Evolutionary conservation across 345 rosid species (phyloP).

Genomic region (Ricinus communis): DNA sequence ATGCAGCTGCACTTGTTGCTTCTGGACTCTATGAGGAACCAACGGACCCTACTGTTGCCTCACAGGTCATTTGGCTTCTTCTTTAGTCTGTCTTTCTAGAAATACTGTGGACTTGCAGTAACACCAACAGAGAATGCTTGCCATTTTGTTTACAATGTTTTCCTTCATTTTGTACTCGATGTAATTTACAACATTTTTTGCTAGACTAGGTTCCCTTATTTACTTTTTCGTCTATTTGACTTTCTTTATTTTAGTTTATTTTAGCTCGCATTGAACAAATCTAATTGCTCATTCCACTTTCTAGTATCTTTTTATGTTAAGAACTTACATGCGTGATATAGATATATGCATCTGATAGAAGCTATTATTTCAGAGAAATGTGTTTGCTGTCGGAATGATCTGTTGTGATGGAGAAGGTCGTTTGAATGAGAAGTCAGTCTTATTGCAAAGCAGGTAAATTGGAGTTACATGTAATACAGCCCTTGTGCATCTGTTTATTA

Average conservation of each 20-base stretch:
- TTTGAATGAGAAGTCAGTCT: conserved; percentile 77
- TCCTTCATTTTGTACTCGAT: neutral
- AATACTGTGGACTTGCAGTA: neutral
- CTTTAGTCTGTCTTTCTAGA: neutral
- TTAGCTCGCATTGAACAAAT: neutral
- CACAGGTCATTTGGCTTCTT: conserved; percentile 56
- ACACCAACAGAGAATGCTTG: neutral
- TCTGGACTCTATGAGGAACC: conserved; percentile 73
- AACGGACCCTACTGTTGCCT: conserved; percentile 82
- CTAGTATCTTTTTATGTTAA: neutral
- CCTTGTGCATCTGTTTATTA: conserved; percentile 7
- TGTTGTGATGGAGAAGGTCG: conserved; percentile 95
- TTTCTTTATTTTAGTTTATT: neutral
- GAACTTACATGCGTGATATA: neutral
- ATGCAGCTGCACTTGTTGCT: conserved; percentile 52
- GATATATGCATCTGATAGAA: conserved; percentile 29
- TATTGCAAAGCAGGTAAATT: conserved; percentile 89
- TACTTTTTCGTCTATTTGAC: neutral
- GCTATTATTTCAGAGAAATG: conserved; percentile 61
- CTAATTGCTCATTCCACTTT: neutral
- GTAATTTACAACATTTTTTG: neutral
- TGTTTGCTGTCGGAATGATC: conserved; percentile 87
- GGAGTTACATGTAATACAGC: conserved; percentile 1
- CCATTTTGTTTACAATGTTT: neutral
- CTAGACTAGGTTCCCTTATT: neutral